Evolutionary conservation across 2,329 filamentous ascomycete genomes (phyloP).

Genomic region (Monosporascus cannonballus): DNA sequence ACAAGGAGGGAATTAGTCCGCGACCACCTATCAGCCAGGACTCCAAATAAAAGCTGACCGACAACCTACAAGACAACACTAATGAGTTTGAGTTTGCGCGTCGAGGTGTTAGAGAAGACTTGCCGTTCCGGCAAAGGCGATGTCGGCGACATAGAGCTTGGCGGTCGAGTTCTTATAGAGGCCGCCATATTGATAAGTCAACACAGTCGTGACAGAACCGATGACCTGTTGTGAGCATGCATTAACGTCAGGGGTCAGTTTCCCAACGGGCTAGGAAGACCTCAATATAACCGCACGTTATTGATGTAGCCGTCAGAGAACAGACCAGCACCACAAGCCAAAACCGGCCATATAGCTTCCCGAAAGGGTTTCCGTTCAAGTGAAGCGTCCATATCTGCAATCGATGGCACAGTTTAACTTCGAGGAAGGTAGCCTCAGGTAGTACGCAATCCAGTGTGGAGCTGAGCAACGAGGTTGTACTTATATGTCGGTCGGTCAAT

Average conservation of each 20-base stretch:
- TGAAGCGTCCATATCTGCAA: background rate
- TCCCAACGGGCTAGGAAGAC: background rate
- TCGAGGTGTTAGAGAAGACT: conserved; percentile 1
- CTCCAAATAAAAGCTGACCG: conserved; percentile 76
- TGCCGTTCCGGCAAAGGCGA: conserved; percentile 75
- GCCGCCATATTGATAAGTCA: conserved; percentile 60
- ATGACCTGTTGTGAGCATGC: conserved; percentile 57
- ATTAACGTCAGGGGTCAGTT: background rate
- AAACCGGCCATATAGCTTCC: conserved; percentile 54
- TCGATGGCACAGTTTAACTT: too few species aligned
- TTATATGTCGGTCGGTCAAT: too few species aligned
- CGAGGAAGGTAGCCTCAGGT: too few species aligned
- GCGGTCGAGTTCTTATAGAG: conserved; percentile 65
- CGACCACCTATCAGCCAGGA: conserved; percentile 76
- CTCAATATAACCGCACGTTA: conserved; percentile 47
- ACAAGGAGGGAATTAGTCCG: conserved; percentile 74
- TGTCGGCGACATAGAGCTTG: conserved; percentile 69
- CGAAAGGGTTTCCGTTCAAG: conserved; percentile 19
- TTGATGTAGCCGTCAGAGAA: conserved; percentile 93
- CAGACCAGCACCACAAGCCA: conserved; percentile 83
- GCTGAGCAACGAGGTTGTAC: too few species aligned
- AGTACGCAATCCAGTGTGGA: too few species aligned
- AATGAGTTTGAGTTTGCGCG: background rate
- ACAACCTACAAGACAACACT: conserved; percentile 43
- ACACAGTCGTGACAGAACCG: conserved; percentile 76